Evolutionary conservation across 768 basidiomycete genomes (phyloP), one percentile per base, ranked within the genome.

Genomic region (Sarcodon sp.): DNA sequence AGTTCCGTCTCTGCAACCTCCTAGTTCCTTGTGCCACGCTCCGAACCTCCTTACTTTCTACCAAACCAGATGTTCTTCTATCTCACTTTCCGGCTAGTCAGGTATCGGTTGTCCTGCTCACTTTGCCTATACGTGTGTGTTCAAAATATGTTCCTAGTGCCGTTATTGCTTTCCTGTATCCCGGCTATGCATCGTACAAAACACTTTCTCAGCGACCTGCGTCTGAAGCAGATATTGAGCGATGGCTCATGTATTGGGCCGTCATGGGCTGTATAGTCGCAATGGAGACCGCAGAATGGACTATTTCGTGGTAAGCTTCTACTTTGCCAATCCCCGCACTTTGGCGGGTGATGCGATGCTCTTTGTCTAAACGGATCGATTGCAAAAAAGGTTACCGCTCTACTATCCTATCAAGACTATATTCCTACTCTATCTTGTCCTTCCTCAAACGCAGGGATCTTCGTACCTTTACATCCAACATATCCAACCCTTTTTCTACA

Each of bases 201-300:
- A 80, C 87, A 0, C 76, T 97, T 33, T 84, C 85, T 35, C 80
- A 85, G 55, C 73, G 88, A n/a, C 87, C 87, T 15, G 86, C 87
- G 1, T 83, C 82, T 0, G 87, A 89, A 56, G 76, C 72, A 45
- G 88, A 90, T 41, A 70, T 93, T 7, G 93, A 96, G 61, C 71
- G 90, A 65, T 96, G 93, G 91, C 73, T 97, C 47, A 93, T 91
- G 87, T 97, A 96, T 57, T 97, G 93, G 92, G 81, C 80, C n/a
- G 85, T 87, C 0, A 73, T 88, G 3, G 85, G 87, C 2, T 85
- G 83, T 59, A 78, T 91, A 57, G 75, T 91, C 12, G 82, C 77
- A 4, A 65, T 87, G 5, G 92, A 96, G 63, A 85, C 84, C 57
- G 83, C 82, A 7, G 90, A 92, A 57, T 93, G 91, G 88, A 64